phyloP scores from a whole-genome alignment of 306 rosid genomes.

The Cyclanthera cordifolia region DNA sequence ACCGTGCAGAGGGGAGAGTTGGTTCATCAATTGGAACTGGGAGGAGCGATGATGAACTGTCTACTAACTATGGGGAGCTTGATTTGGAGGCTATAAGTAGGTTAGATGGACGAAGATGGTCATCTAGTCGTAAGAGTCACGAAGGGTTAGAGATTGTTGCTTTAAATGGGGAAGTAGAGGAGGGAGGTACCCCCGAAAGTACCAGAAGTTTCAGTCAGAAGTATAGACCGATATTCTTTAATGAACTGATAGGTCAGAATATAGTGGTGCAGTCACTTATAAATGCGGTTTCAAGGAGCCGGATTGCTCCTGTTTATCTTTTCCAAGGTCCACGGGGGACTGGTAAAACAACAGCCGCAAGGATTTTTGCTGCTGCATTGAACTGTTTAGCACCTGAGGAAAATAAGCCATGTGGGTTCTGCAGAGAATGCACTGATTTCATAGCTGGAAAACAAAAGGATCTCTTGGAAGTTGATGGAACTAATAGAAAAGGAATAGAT shows the following conservation, averaged over 20 bases:
- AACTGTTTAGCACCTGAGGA: constrained; percentile 65
- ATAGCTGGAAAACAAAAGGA: constrained; percentile 54
- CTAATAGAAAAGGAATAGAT: constrained; percentile 73
- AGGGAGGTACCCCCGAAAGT: constrained; percentile 59
- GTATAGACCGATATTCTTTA: constrained; percentile 71
- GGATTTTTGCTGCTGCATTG: constrained; percentile 82
- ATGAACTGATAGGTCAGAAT: constrained; percentile 81
- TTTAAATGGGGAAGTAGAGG: constrained; percentile 61
- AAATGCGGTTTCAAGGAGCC: constrained; percentile 60
- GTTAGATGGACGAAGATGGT: constrained; percentile 96
- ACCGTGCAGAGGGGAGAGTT: constrained; percentile 46
- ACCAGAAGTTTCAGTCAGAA: constrained; percentile 59
- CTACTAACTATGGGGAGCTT: constrained; percentile 84
- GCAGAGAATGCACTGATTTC: constrained; percentile 65
- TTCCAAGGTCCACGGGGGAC: constrained; percentile 98
- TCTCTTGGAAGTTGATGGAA: constrained; percentile 75
- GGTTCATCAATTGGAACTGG: constrained; percentile 82
- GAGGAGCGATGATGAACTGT: constrained; percentile 82
- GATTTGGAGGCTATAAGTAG: constrained; percentile 95
- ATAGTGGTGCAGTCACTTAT: constrained; percentile 86
- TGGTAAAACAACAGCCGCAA: constrained; percentile 85
- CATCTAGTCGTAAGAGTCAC: constrained; percentile 85
- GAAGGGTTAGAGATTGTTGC: constrained; percentile 80
- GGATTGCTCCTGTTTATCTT: constrained; percentile 93
- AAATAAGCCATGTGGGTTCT: constrained; percentile 82